Percentiles rank a stretch among this genome's conserved stretches.
These are phyloP conservation scores for Paratinospora sagittata DNA, from an alignment of 164 flowering plant genomes.

Conservation along the genomic window DNA sequence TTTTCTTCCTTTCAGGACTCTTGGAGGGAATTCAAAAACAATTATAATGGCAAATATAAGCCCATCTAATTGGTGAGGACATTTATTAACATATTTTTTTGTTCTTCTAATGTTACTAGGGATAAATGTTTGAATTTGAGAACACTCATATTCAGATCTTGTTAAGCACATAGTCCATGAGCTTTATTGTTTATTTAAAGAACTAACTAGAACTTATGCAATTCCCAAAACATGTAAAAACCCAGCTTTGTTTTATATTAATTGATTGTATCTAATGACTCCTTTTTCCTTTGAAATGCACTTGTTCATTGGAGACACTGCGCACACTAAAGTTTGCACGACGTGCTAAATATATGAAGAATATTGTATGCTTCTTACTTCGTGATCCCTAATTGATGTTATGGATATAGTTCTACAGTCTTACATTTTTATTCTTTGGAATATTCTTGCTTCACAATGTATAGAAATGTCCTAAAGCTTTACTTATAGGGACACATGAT, in stretches of 20 bases:
- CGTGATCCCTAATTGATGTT: neutral
- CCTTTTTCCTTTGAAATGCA: slow-evolving; percentile 29
- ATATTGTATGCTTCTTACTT: slow-evolving; percentile 58
- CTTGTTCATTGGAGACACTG: slow-evolving; percentile 88
- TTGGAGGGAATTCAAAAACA: slow-evolving; percentile 97
- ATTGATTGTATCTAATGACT: slow-evolving; percentile 1
- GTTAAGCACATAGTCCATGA: neutral
- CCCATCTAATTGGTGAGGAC: slow-evolving; percentile 77
- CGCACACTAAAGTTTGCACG: slow-evolving; percentile 99
- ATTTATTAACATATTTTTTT: neutral
- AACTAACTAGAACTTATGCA: neutral
- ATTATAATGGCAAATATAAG: slow-evolving; percentile 89
- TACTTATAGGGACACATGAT: no score
- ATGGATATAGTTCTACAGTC: neutral
- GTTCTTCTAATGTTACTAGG: neutral
- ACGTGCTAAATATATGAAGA: slow-evolving; percentile 91
- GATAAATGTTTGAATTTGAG: neutral
- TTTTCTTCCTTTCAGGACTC: slow-evolving; percentile 58
- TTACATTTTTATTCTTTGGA: neutral
- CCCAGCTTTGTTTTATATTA: neutral
- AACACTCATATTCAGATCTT: neutral
- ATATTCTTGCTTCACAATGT: neutral
- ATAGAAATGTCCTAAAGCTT: no score
- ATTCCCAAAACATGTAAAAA: neutral
- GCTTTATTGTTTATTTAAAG: neutral